Conservation (phyloP, 2,329 filamentous ascomycete genomes). For the Penicillium paneum region DNA sequence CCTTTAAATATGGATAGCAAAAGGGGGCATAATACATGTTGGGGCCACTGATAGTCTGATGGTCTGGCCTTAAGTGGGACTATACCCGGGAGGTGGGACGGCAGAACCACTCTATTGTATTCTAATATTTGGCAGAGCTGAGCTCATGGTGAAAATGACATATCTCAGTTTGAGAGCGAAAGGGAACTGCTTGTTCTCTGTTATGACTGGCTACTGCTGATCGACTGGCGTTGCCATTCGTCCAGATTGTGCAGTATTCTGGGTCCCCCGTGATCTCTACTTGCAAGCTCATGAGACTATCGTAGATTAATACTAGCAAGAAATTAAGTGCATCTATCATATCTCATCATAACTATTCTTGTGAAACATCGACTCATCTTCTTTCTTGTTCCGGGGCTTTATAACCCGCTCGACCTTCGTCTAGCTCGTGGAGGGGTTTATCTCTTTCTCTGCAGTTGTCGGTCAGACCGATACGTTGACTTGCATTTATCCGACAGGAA, state of each 20-base stretch:
- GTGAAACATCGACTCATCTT: conserved; percentile 14
- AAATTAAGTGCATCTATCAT: conserved; percentile 3
- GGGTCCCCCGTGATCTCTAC: conserved; percentile 15
- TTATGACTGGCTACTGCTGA: conserved; percentile 16
- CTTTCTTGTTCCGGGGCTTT: conserved; percentile 1
- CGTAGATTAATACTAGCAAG: conserved; percentile 11
- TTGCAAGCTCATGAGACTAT: conserved; percentile 10
- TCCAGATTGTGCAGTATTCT: conserved; percentile 17
- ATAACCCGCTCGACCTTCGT: conserved; percentile 13
- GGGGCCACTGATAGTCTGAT: neutral
- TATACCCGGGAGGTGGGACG: conserved; percentile 18
- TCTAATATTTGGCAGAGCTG: conserved; percentile 15
- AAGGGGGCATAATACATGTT: neutral
- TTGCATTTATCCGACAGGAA: conserved; percentile 6
- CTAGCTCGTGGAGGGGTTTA: conserved; percentile 6
- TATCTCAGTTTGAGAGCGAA: conserved; percentile 18
- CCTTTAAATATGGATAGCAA: neutral
- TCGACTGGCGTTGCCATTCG: conserved; percentile 12
- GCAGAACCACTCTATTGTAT: conserved; percentile 17
- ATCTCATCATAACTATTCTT: conserved; percentile 1
- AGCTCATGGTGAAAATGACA: conserved; percentile 25
- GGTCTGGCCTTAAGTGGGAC: conserved; percentile 5
- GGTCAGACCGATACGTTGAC: conserved; percentile 15
- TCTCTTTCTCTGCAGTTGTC: conserved; percentile 12
- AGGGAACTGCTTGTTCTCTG: neutral